phyloP scores from a whole-genome alignment of 208 protist species.

The Trichomonas tenax region DNA sequence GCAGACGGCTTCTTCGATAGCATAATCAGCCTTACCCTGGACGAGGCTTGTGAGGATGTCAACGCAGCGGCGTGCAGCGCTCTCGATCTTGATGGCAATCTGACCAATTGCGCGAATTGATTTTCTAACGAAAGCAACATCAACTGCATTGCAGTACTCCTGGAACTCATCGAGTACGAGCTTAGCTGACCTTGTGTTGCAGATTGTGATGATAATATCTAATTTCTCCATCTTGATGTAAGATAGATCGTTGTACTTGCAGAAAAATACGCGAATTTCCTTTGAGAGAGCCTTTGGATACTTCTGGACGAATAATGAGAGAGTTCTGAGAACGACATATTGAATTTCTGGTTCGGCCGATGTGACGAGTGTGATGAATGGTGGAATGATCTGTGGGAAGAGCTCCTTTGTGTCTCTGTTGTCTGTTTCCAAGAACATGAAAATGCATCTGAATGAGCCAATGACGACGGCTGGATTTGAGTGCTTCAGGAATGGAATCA shows the following conservation, averaged over 20 bases:
- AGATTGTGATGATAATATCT: constrained; percentile 76
- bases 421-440: constrained; percentile 43
- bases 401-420: constrained; percentile 46
- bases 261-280: constrained; percentile 74
- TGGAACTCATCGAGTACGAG: constrained; percentile 70
- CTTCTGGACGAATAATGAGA: constrained; percentile 89
- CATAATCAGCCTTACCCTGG: constrained; percentile 57
- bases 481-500: constrained; percentile 80
- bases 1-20: constrained; percentile 81
- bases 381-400: constrained; percentile 61
- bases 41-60: constrained; percentile 72
- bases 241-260: constrained; percentile 90
- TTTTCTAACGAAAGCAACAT: constrained; percentile 85
- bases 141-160: constrained; percentile 78
- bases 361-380: constrained; percentile 65
- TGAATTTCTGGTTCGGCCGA: constrained; percentile 78
- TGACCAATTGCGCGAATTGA: constrained; percentile 79
- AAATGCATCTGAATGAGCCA: constrained; percentile 75
- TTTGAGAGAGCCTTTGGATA: constrained; percentile 28
- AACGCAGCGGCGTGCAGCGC: constrained; percentile 66
- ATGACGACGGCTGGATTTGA: constrained; percentile 91
- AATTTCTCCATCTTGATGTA: constrained; percentile 95
- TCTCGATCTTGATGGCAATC: constrained; percentile 86
- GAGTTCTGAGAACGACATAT: constrained; percentile 93
- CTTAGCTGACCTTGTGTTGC: constrained; percentile 59